Evolutionary conservation across 495 filamentous ascomycete species (phyloP).

Genomic region (Cercophora newfieldiana): DNA sequence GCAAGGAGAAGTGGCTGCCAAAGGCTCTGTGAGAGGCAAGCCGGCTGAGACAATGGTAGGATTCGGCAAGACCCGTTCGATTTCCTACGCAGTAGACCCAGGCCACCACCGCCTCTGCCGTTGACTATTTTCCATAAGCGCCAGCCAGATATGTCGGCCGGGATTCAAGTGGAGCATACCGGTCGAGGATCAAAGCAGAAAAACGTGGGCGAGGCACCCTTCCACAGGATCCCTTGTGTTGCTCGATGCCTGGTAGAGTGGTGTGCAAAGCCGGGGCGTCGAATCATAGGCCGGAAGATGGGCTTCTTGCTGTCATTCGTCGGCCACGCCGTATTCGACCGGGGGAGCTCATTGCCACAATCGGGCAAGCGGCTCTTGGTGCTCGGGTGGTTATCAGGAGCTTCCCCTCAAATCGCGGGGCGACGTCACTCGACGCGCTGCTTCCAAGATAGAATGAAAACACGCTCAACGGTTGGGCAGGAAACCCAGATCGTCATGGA

Average conservation of each 20-base stretch:
- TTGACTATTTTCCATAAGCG: slow-evolving; percentile 10
- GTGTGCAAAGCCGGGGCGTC: slow-evolving; percentile 21
- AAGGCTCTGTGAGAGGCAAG: not conserved
- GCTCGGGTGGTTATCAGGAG: not conserved
- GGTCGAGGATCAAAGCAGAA: not conserved
- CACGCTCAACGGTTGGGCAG: slow-evolving; percentile 16
- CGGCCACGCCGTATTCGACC: not conserved
- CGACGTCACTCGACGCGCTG: slow-evolving; percentile 16
- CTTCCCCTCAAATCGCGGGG: not conserved
- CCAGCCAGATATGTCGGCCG: too few relatives aligned
- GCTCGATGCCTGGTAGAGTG: not conserved
- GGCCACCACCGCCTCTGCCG: not conserved
- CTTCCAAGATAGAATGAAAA: not conserved
- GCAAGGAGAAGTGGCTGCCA: not conserved
- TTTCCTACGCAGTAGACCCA: not conserved
- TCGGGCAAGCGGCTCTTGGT: slow-evolving; percentile 15
- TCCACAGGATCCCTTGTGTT: not conserved
- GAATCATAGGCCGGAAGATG: slow-evolving; percentile 25
- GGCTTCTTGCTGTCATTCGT: slow-evolving; percentile 21
- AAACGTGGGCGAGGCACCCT: not conserved
- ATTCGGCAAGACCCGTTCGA: slow-evolving; percentile 12
- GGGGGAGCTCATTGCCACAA: slow-evolving; percentile 27
- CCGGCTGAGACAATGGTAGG: not conserved
- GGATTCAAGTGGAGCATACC: too few relatives aligned
- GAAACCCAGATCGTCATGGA: not conserved